A percentile compares a stretch with the other conserved stretches of the same genome.
Evolutionary conservation across 2,329 filamentous ascomycete species (phyloP).

Genomic region (Penicillium sp.): DNA sequence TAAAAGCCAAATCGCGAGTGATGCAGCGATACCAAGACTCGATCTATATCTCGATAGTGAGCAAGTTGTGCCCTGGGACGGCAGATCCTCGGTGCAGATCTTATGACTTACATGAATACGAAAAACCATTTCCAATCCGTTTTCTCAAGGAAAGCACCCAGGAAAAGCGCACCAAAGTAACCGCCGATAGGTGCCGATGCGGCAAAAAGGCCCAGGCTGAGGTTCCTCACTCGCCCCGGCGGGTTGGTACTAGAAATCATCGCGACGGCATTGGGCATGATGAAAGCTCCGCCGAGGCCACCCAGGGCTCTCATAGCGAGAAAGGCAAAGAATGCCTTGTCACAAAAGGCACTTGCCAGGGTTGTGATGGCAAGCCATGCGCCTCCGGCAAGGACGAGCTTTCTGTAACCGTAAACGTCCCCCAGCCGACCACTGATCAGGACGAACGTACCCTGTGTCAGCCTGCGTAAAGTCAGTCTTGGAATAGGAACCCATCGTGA

Average conservation of each 20-base stretch:
- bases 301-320: neutral
- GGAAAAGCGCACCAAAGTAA: conserved; percentile 45
- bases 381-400: neutral
- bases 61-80: neutral
- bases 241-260: neutral
- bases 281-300: neutral
- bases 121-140: conserved; percentile 47
- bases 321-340: neutral
- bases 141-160: conserved; percentile 41
- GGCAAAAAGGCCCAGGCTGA: conserved; percentile 51
- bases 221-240: conserved; percentile 38
- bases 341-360: neutral
- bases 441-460: neutral
- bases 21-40: conserved; percentile 25
- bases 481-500: neutral
- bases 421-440: neutral
- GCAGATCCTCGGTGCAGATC: too few relatives aligned
- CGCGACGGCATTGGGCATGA: neutral
- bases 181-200: conserved; percentile 52
- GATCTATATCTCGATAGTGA: conserved; percentile 16
- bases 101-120: conserved; percentile 36
- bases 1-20: conserved; percentile 28
- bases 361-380: neutral
- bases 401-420: neutral
- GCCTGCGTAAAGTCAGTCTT: neutral